phyloP scores from a whole-genome alignment of 805 yeast genomes.

The Jamesozyma gamospora region DNA sequence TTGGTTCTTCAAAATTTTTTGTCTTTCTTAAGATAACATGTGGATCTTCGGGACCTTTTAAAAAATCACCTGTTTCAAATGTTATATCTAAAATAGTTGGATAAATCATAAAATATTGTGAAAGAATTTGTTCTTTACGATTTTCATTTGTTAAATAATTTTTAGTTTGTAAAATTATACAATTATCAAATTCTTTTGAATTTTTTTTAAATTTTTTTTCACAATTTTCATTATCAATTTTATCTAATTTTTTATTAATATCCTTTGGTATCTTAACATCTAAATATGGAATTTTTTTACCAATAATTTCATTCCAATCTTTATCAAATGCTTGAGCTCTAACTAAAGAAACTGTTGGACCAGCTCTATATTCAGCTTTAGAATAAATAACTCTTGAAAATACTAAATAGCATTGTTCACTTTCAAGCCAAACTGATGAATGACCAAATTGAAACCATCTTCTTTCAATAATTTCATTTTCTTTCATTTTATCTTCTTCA shows the following conservation, averaged over 20 bases:
- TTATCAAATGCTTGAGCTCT: conserved; percentile 37
- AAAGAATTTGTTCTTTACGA: conserved; percentile 4
- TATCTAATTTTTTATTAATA: conserved; percentile 22
- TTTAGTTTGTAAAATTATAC: conserved; percentile 13
- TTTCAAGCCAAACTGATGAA: conserved; percentile 42
- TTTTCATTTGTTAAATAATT: conserved; percentile 11
- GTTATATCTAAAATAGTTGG: conserved; percentile 5
- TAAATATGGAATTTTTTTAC: conserved; percentile 19
- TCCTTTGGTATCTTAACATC: conserved; percentile 20
- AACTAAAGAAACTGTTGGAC: conserved; percentile 26
- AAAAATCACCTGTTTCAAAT: background rate
- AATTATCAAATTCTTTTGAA: conserved; percentile 9
- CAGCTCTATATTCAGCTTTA: background rate
- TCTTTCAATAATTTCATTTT: conserved; percentile 5
- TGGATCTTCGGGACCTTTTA: conserved; percentile 8
- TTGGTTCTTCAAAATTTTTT: conserved; percentile 5
- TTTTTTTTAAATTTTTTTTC: conserved; percentile 18
- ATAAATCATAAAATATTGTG: conserved; percentile 4
- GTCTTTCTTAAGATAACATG: conserved; percentile 2
- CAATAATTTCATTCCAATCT: conserved; percentile 33
- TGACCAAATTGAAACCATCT: conserved; percentile 33
- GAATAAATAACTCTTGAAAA: conserved; percentile 26
- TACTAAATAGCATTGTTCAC: conserved; percentile 40
- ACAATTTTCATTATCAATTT: conserved; percentile 12
- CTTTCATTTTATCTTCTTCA: conserved; percentile 6